Evolutionary conservation across 192 early-diverging fungal species (phyloP).

Genomic region (Gryganskiella cystojenkinii): DNA sequence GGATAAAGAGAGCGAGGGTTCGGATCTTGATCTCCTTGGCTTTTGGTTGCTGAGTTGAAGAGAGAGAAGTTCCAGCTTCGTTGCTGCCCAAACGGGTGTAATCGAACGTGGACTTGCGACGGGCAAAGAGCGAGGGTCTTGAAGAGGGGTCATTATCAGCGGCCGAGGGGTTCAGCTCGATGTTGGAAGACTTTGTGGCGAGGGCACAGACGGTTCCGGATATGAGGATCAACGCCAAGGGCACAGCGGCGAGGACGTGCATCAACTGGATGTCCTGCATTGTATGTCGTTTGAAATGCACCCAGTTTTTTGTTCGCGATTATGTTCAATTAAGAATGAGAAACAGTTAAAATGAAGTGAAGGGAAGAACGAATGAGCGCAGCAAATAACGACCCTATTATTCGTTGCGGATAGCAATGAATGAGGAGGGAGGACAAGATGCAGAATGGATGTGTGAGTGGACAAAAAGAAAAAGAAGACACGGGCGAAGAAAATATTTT

Average conservation of each 20-base stretch:
- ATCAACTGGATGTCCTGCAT: conserved; percentile 27
- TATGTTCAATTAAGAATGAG: too few relatives aligned
- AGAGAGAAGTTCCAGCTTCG: conserved; percentile 1
- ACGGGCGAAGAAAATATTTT: too few relatives aligned
- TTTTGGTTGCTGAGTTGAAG: conserved; percentile 17
- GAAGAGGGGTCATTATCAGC: too few relatives aligned
- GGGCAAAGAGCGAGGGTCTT: neutral
- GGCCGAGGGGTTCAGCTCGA: conserved; percentile 17
- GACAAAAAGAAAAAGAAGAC: too few relatives aligned
- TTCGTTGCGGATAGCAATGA: neutral
- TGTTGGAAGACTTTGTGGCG: conserved; percentile 22
- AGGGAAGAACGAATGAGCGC: too few relatives aligned
- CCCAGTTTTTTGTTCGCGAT: too few relatives aligned
- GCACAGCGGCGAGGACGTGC: conserved; percentile 26
- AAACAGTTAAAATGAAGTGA: too few relatives aligned
- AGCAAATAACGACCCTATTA: too few relatives aligned
- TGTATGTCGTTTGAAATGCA: neutral
- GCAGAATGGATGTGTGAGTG: too few relatives aligned
- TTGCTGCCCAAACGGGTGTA: conserved; percentile 23
- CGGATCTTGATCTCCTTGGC: conserved; percentile 43
- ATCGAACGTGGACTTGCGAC: conserved; percentile 39
- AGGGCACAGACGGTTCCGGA: conserved; percentile 21
- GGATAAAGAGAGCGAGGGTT: conserved; percentile 15
- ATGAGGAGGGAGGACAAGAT: neutral
- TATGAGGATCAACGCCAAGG: conserved; percentile 18